A percentile compares a stretch with the other conserved stretches of the same genome.
Evolutionary conservation across 805 yeast genomes (phyloP).

Genomic region (Wickerhamiella allomyrinae): DNA sequence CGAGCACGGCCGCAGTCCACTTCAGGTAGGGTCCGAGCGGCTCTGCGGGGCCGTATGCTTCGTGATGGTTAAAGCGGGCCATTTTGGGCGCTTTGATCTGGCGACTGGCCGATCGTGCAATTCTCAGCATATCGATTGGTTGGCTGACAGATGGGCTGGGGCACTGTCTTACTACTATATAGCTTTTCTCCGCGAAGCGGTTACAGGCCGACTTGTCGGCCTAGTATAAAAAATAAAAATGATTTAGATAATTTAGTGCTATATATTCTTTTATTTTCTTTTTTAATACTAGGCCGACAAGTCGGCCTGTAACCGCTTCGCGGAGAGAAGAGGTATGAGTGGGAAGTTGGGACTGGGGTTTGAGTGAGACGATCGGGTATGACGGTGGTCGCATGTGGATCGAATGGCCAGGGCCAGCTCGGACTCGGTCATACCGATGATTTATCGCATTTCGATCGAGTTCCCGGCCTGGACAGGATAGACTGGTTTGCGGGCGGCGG

Average conservation of each 20-base stretch:
- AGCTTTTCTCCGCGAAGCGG: too few species aligned
- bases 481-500: conserved; percentile 56
- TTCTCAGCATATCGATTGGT: conserved; percentile 1
- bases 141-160: neutral
- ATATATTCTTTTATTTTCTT: too few species aligned
- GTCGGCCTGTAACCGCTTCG: too few species aligned
- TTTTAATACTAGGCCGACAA: too few species aligned
- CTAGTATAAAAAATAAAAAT: too few species aligned
- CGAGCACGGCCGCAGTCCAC: conserved; percentile 16
- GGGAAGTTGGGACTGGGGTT: too few species aligned
- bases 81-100: neutral
- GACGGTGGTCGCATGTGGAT: conserved; percentile 46
- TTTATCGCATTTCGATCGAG: conserved; percentile 21
- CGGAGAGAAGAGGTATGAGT: too few species aligned
- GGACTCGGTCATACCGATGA: conserved; percentile 48
- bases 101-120: neutral
- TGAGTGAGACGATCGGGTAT: too few species aligned
- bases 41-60: conserved; percentile 17
- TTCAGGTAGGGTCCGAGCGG: conserved; percentile 15
- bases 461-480: conserved; percentile 8
- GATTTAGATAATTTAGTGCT: too few species aligned
- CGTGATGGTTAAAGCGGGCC: conserved; percentile 8
- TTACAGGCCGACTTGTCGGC: too few species aligned
- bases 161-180: neutral
- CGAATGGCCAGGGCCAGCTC: conserved; percentile 69